phyloP scores from a whole-genome alignment of 192 early-diverging fungal species.

The Allomyces macrogynus region DNA sequence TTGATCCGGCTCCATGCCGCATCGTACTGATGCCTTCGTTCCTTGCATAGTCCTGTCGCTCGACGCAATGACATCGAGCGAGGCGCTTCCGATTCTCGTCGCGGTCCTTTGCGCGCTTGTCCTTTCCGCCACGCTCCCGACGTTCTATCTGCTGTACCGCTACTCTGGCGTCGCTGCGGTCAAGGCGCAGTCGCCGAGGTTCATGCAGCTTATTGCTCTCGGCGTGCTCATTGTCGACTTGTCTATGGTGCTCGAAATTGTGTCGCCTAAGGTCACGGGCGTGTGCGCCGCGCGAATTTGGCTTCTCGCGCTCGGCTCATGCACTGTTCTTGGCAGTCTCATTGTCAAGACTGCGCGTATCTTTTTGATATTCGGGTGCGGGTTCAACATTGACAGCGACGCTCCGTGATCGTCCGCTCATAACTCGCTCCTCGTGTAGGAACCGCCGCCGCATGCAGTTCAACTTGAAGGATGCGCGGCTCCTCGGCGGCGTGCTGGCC shows the following conservation, averaged over 20 bases:
- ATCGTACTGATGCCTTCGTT: too few relatives aligned
- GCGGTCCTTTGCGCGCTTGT: background rate
- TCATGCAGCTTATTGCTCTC: background rate
- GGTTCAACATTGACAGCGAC: background rate
- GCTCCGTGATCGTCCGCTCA: too few relatives aligned
- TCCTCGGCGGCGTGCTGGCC: background rate
- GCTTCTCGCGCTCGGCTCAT: background rate
- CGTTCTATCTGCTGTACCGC: background rate
- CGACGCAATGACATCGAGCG: background rate
- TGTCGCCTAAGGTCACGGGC: background rate
- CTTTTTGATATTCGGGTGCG: background rate
- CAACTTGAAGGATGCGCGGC: background rate
- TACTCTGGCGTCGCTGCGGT: background rate
- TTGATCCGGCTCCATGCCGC: too few relatives aligned
- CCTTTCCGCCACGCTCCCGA: background rate
- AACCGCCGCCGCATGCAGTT: background rate
- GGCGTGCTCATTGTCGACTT: background rate
- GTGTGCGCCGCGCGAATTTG: background rate
- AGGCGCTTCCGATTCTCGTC: background rate
- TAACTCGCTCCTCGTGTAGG: too few relatives aligned
- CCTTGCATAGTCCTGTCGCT: background rate
- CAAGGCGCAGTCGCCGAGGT: background rate
- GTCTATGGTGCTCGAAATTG: background rate
- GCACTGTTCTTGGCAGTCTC: background rate
- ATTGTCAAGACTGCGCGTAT: background rate